phyloP scores from a whole-genome alignment of 2,329 filamentous ascomycete genomes.

The Pleoardoris graminearum region DNA sequence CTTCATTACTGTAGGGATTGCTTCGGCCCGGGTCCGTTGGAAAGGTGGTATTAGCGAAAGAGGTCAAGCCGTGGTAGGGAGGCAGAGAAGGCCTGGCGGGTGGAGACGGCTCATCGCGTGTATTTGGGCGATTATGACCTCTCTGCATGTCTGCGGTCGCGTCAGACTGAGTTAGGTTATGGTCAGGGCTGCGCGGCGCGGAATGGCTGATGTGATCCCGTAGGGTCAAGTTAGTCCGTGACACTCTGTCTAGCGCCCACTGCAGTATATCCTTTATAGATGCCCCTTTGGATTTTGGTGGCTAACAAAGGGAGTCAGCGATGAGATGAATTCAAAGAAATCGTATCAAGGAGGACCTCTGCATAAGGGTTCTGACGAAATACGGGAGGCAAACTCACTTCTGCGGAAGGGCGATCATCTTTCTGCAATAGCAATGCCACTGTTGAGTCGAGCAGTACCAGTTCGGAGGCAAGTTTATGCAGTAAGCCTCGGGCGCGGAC shows the following conservation, averaged over 20 bases:
- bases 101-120: conserved; percentile 28
- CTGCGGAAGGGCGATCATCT: conserved; percentile 20
- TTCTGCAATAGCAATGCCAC: conserved; percentile 25
- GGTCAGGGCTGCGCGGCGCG: conserved; percentile 15
- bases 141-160: conserved; percentile 27
- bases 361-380: neutral
- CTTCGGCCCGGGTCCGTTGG: conserved; percentile 25
- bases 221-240: conserved; percentile 26
- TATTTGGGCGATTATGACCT: conserved; percentile 25
- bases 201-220: conserved; percentile 20
- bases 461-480: conserved; percentile 28
- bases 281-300: conserved; percentile 14
- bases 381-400: conserved; percentile 22
- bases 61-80: conserved; percentile 17
- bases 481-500: conserved; percentile 26
- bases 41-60: conserved; percentile 16
- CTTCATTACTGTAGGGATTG: conserved; percentile 22
- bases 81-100: conserved; percentile 18
- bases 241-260: conserved; percentile 30
- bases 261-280: conserved; percentile 23
- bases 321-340: conserved; percentile 1
- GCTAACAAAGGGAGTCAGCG: conserved; percentile 18
- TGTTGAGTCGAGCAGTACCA: conserved; percentile 22
- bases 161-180: conserved; percentile 17
- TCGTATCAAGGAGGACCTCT: conserved; percentile 2